Conservation (phyloP, 768 basidiomycete species). For the Termitomyces sp. region DNA sequence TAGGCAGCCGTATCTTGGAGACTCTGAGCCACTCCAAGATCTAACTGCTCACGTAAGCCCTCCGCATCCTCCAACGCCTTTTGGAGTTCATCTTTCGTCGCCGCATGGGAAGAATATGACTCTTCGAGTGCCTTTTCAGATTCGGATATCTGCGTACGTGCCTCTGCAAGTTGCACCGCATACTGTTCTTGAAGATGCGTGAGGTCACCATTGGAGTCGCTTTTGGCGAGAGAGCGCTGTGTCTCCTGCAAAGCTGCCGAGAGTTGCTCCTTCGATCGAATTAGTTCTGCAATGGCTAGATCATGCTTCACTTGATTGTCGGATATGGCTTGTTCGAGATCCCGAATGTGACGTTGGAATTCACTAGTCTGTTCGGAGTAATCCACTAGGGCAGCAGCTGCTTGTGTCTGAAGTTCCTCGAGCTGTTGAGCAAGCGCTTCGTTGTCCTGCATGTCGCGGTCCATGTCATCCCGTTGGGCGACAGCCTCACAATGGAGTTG, state of each 20-base stretch:
- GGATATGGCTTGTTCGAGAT: conserved; percentile 16
- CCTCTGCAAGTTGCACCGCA: conserved; percentile 29
- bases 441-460: background rate
- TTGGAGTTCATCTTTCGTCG: conserved; percentile 30
- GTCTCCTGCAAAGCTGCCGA: conserved; percentile 22
- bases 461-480: conserved; percentile 2
- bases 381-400: conserved; percentile 10
- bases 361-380: conserved; percentile 14
- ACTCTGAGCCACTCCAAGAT: conserved; percentile 18
- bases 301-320: conserved; percentile 21
- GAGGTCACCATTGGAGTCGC: conserved; percentile 24
- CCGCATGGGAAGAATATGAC: conserved; percentile 28
- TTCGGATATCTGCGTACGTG: conserved; percentile 35
- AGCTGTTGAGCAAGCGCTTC: conserved; percentile 9
- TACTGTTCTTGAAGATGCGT: conserved; percentile 31
- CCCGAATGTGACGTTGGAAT: conserved; percentile 21
- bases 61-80: conserved; percentile 28
- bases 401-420: conserved; percentile 11
- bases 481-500: conserved; percentile 5
- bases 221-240: conserved; percentile 18
- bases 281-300: conserved; percentile 23
- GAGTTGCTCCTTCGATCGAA: conserved; percentile 24
- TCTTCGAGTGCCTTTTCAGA: conserved; percentile 30
- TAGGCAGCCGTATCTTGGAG: conserved; percentile 8
- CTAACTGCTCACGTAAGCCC: conserved; percentile 25